A percentile compares a stretch with the other conserved stretches of the same genome.
phyloP scores from a whole-genome alignment of 78 protist species.

The Chrysochromulina tobinii region DNA sequence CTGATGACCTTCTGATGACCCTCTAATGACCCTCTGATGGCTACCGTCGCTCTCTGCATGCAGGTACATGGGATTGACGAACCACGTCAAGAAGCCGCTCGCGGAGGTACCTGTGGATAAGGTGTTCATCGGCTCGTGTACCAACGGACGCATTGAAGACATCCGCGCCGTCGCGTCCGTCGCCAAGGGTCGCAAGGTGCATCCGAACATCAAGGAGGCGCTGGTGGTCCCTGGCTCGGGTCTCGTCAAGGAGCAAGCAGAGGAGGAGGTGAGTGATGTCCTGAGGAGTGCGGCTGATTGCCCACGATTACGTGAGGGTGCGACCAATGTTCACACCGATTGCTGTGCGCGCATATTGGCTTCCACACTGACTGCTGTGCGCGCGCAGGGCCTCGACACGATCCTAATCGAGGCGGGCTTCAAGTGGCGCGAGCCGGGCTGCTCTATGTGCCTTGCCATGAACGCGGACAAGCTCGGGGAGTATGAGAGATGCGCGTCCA shows the following conservation, averaged over 20 bases:
- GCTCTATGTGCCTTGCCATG: slow-evolving; percentile 66
- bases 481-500: slow-evolving; percentile 55
- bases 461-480: slow-evolving; percentile 62
- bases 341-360: no score
- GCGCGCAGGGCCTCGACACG: not conserved
- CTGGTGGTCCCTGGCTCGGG: slow-evolving; percentile 68
- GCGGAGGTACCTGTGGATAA: not conserved
- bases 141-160: slow-evolving; percentile 67
- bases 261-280: not conserved
- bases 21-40: no score
- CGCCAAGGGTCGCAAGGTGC: slow-evolving; percentile 57
- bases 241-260: slow-evolving; percentile 59
- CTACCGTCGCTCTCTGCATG: no score
- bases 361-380: no score
- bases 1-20: no score
- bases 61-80: slow-evolving; percentile 58
- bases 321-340: no score
- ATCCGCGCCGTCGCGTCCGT: slow-evolving; percentile 60
- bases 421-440: slow-evolving; percentile 57
- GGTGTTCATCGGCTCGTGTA: slow-evolving; percentile 69
- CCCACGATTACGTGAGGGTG: no score
- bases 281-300: slow-evolving; percentile 11
- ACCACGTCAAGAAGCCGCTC: not conserved
- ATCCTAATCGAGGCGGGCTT: slow-evolving; percentile 54
- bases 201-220: slow-evolving; percentile 22